Evolutionary conservation across 2,329 filamentous ascomycete species (phyloP).

Genomic region (Calonectria henricotiae): DNA sequence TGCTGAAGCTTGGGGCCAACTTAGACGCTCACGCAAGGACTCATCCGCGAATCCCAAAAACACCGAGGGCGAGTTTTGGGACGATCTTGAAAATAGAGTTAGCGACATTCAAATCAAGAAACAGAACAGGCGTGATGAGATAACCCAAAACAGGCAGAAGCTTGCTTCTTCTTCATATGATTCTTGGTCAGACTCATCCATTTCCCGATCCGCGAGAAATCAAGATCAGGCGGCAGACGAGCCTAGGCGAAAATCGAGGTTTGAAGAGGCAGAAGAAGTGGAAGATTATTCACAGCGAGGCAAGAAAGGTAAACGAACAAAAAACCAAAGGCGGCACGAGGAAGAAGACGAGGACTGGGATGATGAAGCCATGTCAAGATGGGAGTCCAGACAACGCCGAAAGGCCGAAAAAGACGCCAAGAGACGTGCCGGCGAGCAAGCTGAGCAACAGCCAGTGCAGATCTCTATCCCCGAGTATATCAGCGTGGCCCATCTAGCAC

Average conservation of each 20-base stretch:
- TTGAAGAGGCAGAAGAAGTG: slow-evolving; percentile 52
- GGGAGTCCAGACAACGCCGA: slow-evolving; percentile 60
- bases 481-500: slow-evolving; percentile 86
- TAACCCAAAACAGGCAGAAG: background rate
- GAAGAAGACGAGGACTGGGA: slow-evolving; percentile 59
- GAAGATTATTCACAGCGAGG: slow-evolving; percentile 37
- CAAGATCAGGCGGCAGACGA: slow-evolving; percentile 41
- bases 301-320: slow-evolving; percentile 51
- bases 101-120: slow-evolving; percentile 42
- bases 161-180: background rate
- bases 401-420: slow-evolving; percentile 63
- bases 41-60: background rate
- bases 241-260: slow-evolving; percentile 53
- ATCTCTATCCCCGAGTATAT: slow-evolving; percentile 94
- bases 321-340: slow-evolving; percentile 45
- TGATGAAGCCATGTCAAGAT: slow-evolving; percentile 58
- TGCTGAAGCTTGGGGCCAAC: slow-evolving; percentile 48
- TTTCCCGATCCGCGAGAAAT: slow-evolving; percentile 16
- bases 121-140: slow-evolving; percentile 2
- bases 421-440: slow-evolving; percentile 60
- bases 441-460: slow-evolving; percentile 64
- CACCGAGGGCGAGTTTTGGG: slow-evolving; percentile 44
- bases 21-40: slow-evolving; percentile 44
- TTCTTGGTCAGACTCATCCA: background rate
- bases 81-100: slow-evolving; percentile 49